Base-by-base conservation (phyloP, 2,329 filamentous ascomycete genomes). In the Cyclaneusma minus region DNA sequence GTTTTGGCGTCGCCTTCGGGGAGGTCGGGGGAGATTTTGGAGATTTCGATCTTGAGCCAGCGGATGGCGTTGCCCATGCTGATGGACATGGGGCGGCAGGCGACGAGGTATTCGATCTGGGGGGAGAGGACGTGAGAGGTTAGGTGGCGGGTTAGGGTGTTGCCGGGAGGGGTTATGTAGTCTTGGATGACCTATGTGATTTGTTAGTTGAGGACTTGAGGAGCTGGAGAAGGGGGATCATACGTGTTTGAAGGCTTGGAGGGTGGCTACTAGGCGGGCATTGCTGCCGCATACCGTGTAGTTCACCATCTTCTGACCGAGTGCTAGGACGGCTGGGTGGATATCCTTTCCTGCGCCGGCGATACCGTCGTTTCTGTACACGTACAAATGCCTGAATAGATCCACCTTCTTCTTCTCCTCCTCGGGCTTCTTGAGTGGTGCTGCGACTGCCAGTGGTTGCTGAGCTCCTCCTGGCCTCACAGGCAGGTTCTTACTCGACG, bases 31-130 rank as follows among this genome's bases (percentile, higher is more conserved):
- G 94, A 84, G 31, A 94, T 75, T 40, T 83, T 83, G 42, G 82
- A 79, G 46, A 98, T 87, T 43, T 83, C 72, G 24, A 93, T 70
- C 59, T 98, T 98, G 25, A 98, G 65, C 64, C 84, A 87, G 29
- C 89, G 72, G 47, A 98, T 92, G 18, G 84, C 84, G 50, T 95
- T 98, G 33, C 89, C 89, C 75, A 95, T 93, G 35, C 82, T 83
- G 52, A 93, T 89, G 38, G 82, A 91, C 55, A 98, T 80, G 17
- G 89, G 85, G n/a, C 89, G 75, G 46, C 85, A 94, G 39, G 83
- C 83, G 33, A 82, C 81, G 33, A 98, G 67, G 47, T 91, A 94
- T 37, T 91, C 84, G 45, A 98, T 94, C 53, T 98, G 89, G 19
- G 85, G 82, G 44, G 84, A 89, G 32, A 98, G 71, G 36, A 83